Evolutionary conservation across 441 rosid genomes (phyloP), one percentile per base, ranked within the genome.

Genomic region (Pelargonium fulgidum): DNA sequence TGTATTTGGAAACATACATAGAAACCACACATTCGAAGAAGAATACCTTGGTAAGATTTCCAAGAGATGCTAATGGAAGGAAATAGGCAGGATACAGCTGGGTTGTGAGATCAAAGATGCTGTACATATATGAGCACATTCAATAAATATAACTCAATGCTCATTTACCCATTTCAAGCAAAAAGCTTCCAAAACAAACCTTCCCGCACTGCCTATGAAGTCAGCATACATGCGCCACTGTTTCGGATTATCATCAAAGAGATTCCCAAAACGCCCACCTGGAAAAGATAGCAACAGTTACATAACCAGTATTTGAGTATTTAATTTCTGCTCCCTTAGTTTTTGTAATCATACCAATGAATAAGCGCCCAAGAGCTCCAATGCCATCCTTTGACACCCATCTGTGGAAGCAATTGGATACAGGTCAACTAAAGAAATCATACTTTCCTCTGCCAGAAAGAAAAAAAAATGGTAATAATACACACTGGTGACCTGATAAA

Each of bases 171-270:
- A 77, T 71, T 68, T 69, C 9, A 47, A 63, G 71, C 47, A 12
- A 52, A 69, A 19, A 47, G 44, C 20, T 68, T 70, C 5, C 45
- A 29, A 33, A 4, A 81, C 79, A 77, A 59, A 89, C 97, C 97
- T 87, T 83, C 99, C 99, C 68, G 97, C 84, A 74, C 97, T 93
- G 81, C 99, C 99, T 70, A 93, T 91, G 80, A 93, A 87, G 80
- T 93, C 99, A 0, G 99, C 99, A 81, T 93, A 93, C 97, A 93
- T 89, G 73, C 99, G 97, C 99, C 99, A 93, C 67, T 93, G 97
- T 80, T 91, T 93, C 47, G 99, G 99, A 83, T 91, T 95, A 80
- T 88, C 96, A 68, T 93, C 99, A 71, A 91, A 93, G 72, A 93
- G 88, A 74, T 81, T 84, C 66, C 99, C 95, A 68, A 91, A 93